Conservation (phyloP, 2,329 filamentous ascomycete species). For the Monosporascus ibericus region DNA sequence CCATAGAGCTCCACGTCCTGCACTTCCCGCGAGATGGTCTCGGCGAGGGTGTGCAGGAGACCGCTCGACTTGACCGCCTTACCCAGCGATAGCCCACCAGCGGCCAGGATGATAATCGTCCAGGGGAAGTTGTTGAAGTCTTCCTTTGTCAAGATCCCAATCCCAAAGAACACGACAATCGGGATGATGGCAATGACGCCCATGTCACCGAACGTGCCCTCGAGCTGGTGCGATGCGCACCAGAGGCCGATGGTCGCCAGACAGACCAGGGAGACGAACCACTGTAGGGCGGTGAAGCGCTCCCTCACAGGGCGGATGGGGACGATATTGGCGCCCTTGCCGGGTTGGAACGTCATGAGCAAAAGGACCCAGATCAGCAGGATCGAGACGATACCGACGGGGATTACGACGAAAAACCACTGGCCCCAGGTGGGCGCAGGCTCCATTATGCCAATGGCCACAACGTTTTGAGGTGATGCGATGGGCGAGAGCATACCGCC, state of each 20-base stretch:
- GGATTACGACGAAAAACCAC: conserved; percentile 95
- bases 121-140: conserved; percentile 99
- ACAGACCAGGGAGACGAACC: conserved; percentile 84
- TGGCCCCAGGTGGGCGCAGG: conserved; percentile 87
- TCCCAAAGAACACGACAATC: conserved; percentile 92
- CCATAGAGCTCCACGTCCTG: conserved; percentile 77
- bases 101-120: conserved; percentile 98
- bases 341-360: conserved; percentile 77
- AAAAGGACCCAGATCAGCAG: conserved; percentile 84
- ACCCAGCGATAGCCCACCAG: conserved; percentile 84
- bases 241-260: conserved; percentile 80
- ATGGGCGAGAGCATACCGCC: conserved; percentile 96
- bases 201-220: conserved; percentile 91
- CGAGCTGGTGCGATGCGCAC: conserved; percentile 87
- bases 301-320: conserved; percentile 88
- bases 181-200: conserved; percentile 96
- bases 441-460: conserved; percentile 92
- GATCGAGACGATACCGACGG: conserved; percentile 85
- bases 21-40: conserved; percentile 66
- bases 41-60: conserved; percentile 80
- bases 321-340: conserved; percentile 79
- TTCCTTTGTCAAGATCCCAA: conserved; percentile 93
- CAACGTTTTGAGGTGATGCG: conserved; percentile 94
- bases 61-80: conserved; percentile 94
- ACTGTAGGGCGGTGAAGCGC: conserved; percentile 80